phyloP scores from a whole-genome alignment of 2,329 filamentous ascomycete genomes.

The Colletotrichum somersetense region DNA sequence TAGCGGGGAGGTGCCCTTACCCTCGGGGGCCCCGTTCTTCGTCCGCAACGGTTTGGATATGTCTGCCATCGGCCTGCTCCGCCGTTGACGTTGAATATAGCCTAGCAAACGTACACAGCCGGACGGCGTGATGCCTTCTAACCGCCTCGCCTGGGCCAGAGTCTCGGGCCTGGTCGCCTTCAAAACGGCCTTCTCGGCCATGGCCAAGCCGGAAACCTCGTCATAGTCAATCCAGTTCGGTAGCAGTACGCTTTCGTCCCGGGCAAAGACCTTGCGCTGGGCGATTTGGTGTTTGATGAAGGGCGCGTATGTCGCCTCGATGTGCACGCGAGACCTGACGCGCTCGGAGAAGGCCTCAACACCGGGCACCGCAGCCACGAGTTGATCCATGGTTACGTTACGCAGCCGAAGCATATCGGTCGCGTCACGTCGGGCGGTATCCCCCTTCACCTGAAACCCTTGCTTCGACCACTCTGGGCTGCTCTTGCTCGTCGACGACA shows the following conservation, averaged over 20 bases:
- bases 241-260: constrained; percentile 81
- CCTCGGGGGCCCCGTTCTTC: neutral
- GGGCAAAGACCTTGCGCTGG: constrained; percentile 74
- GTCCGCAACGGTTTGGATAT: neutral
- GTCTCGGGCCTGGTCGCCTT: constrained; percentile 81
- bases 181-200: constrained; percentile 81
- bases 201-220: constrained; percentile 78
- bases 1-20: neutral
- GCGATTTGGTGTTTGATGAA: constrained; percentile 82
- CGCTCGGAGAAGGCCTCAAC: constrained; percentile 66
- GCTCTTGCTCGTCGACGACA: constrained; percentile 70
- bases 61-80: constrained; percentile 25
- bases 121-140: constrained; percentile 81
- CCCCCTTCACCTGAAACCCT: constrained; percentile 77
- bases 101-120: constrained; percentile 72
- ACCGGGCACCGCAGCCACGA: constrained; percentile 70
- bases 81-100: constrained; percentile 62
- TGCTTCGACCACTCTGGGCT: constrained; percentile 75
- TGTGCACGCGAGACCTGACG: constrained; percentile 77
- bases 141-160: constrained; percentile 86
- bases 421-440: constrained; percentile 76
- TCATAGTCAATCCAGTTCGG: constrained; percentile 84
- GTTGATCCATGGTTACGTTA: constrained; percentile 67
- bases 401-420: constrained; percentile 83
- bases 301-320: constrained; percentile 89